Evolutionary conservation across 257 asterid species (phyloP), one percentile per base, ranked within the genome.

Genomic region (Avicennia marina): DNA sequence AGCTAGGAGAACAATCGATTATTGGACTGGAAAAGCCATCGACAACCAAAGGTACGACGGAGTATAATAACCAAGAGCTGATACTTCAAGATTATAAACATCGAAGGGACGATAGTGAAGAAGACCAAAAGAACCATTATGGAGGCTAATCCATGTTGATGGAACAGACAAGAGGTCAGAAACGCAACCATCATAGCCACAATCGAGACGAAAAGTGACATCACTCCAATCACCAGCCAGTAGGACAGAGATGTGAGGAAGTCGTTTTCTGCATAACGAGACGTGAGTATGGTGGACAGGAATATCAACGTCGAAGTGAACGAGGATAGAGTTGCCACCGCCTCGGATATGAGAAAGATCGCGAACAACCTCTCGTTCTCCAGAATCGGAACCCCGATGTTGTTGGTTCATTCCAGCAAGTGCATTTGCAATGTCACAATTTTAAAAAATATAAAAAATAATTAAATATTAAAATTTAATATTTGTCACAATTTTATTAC

Each of bases 161-260:
- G 67, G 38, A 57, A 62, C 45, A 62, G 44, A 8, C 67, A 57
- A 3, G 71, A 62, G 0, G 57, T 25, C 60, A 70, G 43, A 3
- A 72, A 66, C n/a, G 63, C 60, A 44, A 34, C 71, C 71, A 67
- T 58, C 78, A 72, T 72, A 6, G 71, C 78, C 51, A 62, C 67
- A 2, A 72, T 72, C 12, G 78, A 72, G 1, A 72, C 47, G 18
- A 72, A 67, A 13, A 72, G 74, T 6, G 78, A 12, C 43, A 31
- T 24, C 39, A 72, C 60, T 18, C 78, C 78, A 3, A 21, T 47
- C 60, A 72, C 64, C 38, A 72, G n/a, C 73, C 64, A 62, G 12
- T 57, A 62, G 11, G 80, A 78, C 64, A 75, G 44, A 1, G 67
- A 49, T 2, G 15, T 52, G 11, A 67, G 51, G 8, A 76, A 76